Conservation (phyloP, 176 grass and related monocot genomes). For the Cenchrus fungigraminus region DNA sequence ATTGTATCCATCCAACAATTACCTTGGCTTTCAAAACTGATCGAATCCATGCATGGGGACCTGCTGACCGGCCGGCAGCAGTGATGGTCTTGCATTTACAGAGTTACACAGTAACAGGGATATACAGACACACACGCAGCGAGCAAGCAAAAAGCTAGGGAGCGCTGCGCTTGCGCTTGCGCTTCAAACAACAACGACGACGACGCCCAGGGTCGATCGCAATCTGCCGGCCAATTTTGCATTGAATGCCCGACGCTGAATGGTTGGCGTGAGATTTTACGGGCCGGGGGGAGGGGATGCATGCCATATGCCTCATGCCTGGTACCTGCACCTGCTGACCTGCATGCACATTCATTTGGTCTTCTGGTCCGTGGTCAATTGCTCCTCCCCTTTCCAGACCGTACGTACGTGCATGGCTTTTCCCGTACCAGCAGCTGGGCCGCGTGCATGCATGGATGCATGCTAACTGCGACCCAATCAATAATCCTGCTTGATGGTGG, state of each 20-base stretch:
- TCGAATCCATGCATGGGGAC: neutral
- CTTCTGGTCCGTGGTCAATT: neutral
- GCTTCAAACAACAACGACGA: neutral
- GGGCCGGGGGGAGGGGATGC: neutral
- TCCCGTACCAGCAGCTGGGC: neutral
- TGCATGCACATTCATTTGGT: slow-evolving; percentile 10
- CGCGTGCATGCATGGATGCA: neutral
- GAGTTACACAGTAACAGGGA: neutral
- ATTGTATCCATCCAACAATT: neutral
- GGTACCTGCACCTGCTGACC: too few relatives aligned
- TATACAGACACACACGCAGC: neutral
- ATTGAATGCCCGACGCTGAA: slow-evolving; percentile 16
- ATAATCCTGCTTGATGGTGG: neutral
- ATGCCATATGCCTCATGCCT: too few relatives aligned
- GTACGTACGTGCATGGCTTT: neutral
- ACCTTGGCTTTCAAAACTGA: neutral
- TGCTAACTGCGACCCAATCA: too few relatives aligned
- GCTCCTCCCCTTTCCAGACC: neutral
- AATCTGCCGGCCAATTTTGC: neutral
- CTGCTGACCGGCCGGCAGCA: too few relatives aligned
- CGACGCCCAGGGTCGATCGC: neutral
- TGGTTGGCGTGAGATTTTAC: slow-evolving; percentile 2
- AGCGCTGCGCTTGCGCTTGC: too few relatives aligned
- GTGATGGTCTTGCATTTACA: neutral
- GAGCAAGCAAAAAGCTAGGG: neutral